Evolutionary conservation across 2,329 filamentous ascomycete species (phyloP), one percentile per base, ranked within the genome.

Genomic region (Trichoderma lentiforme): DNA sequence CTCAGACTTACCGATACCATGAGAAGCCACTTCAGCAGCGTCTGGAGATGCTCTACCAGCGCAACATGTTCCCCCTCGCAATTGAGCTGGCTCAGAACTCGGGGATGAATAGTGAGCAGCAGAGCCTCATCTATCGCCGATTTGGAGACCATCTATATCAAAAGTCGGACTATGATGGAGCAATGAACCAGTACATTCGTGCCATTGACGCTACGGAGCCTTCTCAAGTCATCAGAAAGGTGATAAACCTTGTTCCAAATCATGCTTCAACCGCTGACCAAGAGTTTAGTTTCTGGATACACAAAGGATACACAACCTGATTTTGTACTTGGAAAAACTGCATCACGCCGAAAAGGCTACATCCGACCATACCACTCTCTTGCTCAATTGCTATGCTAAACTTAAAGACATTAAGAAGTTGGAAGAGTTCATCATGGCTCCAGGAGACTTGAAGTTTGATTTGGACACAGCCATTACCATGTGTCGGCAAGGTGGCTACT

Each of bases 121-220:
- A 97, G 77, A 98, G 97, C 77, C 86, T 93, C 72, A 99, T 99
- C 72, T 97, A 95, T 78, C 91, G 95, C 72, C 95, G 92, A 79
- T 98, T 97, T 80, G 96, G 95, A 14, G 96, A 99, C 79, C 93
- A 95, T 77, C 83, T 98, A 4, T 98, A 99, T 78, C 93, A 97
- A 75, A 97, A 97, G 78, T 94, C 93, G 5, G 95, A 98, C 78
- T 99, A 95, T 78, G 96, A 99, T 78, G 96, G 93, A 7, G 95
- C 97, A n/a, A 99, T 99, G 97, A 92, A 97, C 77, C 96, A 98
- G 80, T 99, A 99, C 79, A 90, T 99, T 74, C 92, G 94, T 76
- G 95, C 97, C 0, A 98, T 99, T 73, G 95, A 98, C 79, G 96
- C 93, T 72, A 98, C 95, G 0, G 95, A 98, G 77, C 95, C 95